phyloP scores from a whole-genome alignment of 371 early-diverging fungal genomes.

The Mucor lusitanicus region DNA sequence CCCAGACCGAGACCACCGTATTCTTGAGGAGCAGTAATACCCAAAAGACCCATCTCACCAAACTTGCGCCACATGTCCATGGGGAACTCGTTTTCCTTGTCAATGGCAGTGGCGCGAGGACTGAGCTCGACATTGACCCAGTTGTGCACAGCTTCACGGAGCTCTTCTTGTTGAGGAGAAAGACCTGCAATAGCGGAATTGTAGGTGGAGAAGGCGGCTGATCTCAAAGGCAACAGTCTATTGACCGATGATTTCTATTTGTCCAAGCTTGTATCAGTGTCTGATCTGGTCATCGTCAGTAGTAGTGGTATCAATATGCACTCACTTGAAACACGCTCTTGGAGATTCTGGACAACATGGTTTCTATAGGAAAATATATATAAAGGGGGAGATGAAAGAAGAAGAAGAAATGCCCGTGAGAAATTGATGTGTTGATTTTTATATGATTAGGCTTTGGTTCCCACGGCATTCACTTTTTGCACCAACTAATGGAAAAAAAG shows the following conservation, averaged over 20 bases:
- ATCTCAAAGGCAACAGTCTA: background rate
- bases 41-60: slow-evolving; percentile 95
- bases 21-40: slow-evolving; percentile 57
- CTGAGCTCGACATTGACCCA: slow-evolving; percentile 87
- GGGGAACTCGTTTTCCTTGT: slow-evolving; percentile 87
- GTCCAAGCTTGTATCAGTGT: background rate
- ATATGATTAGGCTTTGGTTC: background rate
- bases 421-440: background rate
- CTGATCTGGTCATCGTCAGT: background rate
- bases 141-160: slow-evolving; percentile 71
- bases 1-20: slow-evolving; percentile 94
- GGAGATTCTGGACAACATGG: background rate
- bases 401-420: background rate
- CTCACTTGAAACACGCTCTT: background rate
- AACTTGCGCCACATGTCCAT: slow-evolving; percentile 97
- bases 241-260: background rate
- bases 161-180: slow-evolving; percentile 72
- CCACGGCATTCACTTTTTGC: slow-evolving; percentile 5
- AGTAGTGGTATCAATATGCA: background rate
- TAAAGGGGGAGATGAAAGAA: background rate
- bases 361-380: background rate
- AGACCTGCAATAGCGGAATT: slow-evolving; percentile 78
- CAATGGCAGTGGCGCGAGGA: slow-evolving; percentile 84
- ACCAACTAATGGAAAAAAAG: no score
- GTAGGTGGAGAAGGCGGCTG: slow-evolving; percentile 51